Evolutionary conservation across 2,329 filamentous ascomycete genomes (phyloP).

Genomic region (Curvularia eragrostidis): DNA sequence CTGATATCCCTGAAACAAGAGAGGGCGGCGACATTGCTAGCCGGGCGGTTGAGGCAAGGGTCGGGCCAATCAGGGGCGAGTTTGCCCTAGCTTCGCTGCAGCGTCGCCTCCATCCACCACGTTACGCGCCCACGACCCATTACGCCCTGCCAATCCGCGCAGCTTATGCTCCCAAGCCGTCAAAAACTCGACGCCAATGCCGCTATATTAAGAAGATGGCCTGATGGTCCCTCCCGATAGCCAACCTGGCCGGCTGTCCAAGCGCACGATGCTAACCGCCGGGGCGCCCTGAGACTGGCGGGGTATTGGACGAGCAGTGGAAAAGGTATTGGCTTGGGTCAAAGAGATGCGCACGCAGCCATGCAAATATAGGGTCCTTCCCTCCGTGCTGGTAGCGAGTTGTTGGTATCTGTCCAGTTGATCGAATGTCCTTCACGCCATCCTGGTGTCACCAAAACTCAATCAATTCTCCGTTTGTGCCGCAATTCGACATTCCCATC

Average conservation of each 20-base stretch:
- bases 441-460: conserved; percentile 38
- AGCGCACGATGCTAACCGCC: conserved; percentile 44
- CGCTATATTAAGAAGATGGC: conserved; percentile 40
- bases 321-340: conserved; percentile 31
- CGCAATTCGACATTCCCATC: conserved; percentile 19
- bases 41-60: conserved; percentile 35
- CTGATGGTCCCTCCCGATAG: conserved; percentile 26
- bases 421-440: conserved; percentile 41
- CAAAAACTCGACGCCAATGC: conserved; percentile 33
- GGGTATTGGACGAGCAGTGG: conserved; percentile 33
- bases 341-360: conserved; percentile 24
- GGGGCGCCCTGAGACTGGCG: conserved; percentile 27
- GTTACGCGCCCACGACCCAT: conserved; percentile 41
- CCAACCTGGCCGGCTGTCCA: conserved; percentile 33
- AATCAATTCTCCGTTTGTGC: conserved; percentile 24
- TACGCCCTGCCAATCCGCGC: conserved; percentile 40
- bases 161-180: conserved; percentile 34
- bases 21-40: conserved; percentile 33
- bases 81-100: conserved; percentile 34
- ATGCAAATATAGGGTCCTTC: conserved; percentile 47
- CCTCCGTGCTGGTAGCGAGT: conserved; percentile 34
- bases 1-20: conserved; percentile 33
- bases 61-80: conserved; percentile 33
- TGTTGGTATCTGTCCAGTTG: conserved; percentile 35
- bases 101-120: conserved; percentile 39